Conservation (phyloP, 805 yeast genomes). For the Schwanniomyces pseudopolymorphus region DNA sequence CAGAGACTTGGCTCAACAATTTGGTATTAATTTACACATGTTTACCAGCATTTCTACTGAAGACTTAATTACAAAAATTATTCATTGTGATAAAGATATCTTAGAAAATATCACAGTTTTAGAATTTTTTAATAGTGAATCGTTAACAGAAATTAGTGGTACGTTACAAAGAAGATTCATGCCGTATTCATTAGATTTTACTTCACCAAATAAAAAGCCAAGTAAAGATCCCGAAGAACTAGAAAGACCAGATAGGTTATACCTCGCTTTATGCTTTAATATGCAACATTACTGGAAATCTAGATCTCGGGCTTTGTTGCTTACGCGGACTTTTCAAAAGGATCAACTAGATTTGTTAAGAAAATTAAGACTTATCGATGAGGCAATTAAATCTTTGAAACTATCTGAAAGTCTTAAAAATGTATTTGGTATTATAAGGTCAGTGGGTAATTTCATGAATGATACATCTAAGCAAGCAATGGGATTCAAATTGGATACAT, state of each 20-base stretch:
- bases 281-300: constrained; percentile 89
- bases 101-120: constrained; percentile 68
- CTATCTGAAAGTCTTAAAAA: constrained; percentile 66
- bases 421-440: constrained; percentile 78
- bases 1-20: constrained; percentile 87
- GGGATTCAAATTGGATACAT: constrained; percentile 88
- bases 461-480: constrained; percentile 87
- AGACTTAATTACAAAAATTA: constrained; percentile 65
- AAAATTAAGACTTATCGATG: constrained; percentile 70
- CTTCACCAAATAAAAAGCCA: constrained; percentile 38
- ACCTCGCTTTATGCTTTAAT: constrained; percentile 78
- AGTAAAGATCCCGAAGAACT: constrained; percentile 74
- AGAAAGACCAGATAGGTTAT: constrained; percentile 85
- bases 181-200: constrained; percentile 79
- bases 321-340: constrained; percentile 68
- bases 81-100: constrained; percentile 74
- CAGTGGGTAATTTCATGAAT: constrained; percentile 96
- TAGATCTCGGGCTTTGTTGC: constrained; percentile 77
- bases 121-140: constrained; percentile 79
- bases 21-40: constrained; percentile 88
- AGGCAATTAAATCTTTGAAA: constrained; percentile 66
- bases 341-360: constrained; percentile 72
- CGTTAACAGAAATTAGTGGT: constrained; percentile 71
- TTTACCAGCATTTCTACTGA: constrained; percentile 62
- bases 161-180: constrained; percentile 67